Evolutionary conservation across 805 yeast genomes (phyloP).

Genomic region (Nakazawaea ambrosiae): DNA sequence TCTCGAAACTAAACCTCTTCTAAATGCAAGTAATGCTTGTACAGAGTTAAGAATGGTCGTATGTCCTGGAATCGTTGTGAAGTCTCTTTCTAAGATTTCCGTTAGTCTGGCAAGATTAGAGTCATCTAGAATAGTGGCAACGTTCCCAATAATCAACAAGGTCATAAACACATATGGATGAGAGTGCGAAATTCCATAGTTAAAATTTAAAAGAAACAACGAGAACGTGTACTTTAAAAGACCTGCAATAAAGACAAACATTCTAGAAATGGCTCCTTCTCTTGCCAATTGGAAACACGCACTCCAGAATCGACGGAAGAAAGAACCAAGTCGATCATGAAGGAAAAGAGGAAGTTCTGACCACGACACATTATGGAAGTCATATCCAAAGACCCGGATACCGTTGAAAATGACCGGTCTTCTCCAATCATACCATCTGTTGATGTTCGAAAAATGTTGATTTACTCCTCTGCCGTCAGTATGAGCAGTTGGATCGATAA

Average conservation of each 20-base stretch:
- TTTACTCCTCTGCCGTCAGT: conserved; percentile 9
- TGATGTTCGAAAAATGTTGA: conserved; percentile 2
- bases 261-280: conserved; percentile 6
- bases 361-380: conserved; percentile 8
- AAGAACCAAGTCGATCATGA: neutral
- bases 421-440: conserved; percentile 9
- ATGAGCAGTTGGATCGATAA: conserved; percentile 4
- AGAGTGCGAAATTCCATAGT: neutral
- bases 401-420: conserved; percentile 8
- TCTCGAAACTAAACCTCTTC: too few species aligned
- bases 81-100: conserved; percentile 4
- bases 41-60: too few species aligned
- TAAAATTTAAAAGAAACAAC: neutral
- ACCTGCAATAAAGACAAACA: neutral
- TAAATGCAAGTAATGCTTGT: too few species aligned
- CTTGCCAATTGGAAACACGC: neutral
- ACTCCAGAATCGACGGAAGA: neutral
- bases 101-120: neutral
- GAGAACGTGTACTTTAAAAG: neutral
- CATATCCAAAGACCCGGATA: conserved; percentile 9
- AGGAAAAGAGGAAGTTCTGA: conserved; percentile 7
- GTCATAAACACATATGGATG: conserved; percentile 1
- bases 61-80: too few species aligned
- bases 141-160: neutral
- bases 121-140: conserved; percentile 2